Base-by-base conservation (phyloP, 441 rosid genomes). In the Croton laevigatus region DNA sequence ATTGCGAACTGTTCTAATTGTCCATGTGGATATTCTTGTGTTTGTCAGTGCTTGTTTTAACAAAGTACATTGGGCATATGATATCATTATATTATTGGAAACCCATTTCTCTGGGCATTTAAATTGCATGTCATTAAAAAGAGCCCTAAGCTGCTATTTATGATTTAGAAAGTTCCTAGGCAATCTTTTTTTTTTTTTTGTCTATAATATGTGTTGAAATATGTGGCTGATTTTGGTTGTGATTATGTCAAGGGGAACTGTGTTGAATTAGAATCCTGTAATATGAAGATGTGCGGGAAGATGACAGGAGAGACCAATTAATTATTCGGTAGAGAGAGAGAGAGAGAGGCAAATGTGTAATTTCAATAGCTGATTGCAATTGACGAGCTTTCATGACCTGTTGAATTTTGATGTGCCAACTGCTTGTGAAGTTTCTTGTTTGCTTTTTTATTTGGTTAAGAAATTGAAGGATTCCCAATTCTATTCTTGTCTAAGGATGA, bases 21-120 rank as follows among this genome's bases (percentile, higher is more conserved):
- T 82, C 76, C 78, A 80, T 79, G 83, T 82, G 73, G 76, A 80
- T 77, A 75, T 37, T 70, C 74, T 68, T 76, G 74, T 77, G 79
- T 59, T 67, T 70, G 59, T 69, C 74, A 17, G 66, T 71, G 73
- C 67, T 76, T 60, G 70, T 70, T 58, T 52, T 72, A 38, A 76
- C 55, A 49, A 73, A 60, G 51, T 69, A 42, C 36, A 54, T 70
- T 51, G 38, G 62, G 67, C 42, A 58, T 70, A 27, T 37, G 70
- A 65, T 76, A 66, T 73, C 71, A 67, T 75, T 68, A 23, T 54
- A 42, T 65, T 44, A 49, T 64, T 34, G 46, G 19, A 64, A 52
- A 46, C 48, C 63, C 3, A 10, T 27, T 27, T 40, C 45, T 2
- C 37, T 36, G 20, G 57, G n/a, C 63, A 16, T 46, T 7, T 16